Conservation (phyloP, 2,329 filamentous ascomycete species). For the Aspergillus tanneri region DNA sequence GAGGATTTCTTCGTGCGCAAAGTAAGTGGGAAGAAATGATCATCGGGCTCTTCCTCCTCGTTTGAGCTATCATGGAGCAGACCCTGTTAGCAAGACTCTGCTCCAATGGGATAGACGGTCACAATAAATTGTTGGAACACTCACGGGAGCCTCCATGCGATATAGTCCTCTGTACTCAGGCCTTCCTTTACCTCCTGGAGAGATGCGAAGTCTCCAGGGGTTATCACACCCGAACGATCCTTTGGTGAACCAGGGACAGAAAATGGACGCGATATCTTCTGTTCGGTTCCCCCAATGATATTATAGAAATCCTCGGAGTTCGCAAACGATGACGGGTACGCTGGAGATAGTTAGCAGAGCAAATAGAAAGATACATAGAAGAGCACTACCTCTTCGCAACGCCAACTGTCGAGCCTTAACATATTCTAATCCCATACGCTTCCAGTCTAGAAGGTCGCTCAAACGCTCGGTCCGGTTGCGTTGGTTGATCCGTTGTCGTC, state of each 20-base stretch:
- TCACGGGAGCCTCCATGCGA: conserved; percentile 97
- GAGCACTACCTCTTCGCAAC: conserved; percentile 62
- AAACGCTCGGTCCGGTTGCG: conserved; percentile 93
- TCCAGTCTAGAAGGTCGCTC: conserved; percentile 96
- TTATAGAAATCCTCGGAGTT: conserved; percentile 76
- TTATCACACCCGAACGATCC: conserved; percentile 96
- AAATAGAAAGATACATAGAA: neutral
- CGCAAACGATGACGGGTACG: conserved; percentile 83
- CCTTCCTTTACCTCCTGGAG: conserved; percentile 93
- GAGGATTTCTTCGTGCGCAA: conserved; percentile 52
- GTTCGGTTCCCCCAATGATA: conserved; percentile 87
- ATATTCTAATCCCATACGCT: conserved; percentile 99
- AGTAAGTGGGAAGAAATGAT: conserved; percentile 70
- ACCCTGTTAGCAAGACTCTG: neutral
- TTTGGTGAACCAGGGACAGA: conserved; percentile 91
- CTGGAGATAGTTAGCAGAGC: conserved; percentile 41
- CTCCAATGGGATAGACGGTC: too few relatives aligned
- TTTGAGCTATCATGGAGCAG: conserved; percentile 48
- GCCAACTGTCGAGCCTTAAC: conserved; percentile 95
- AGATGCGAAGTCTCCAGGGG: conserved; percentile 94
- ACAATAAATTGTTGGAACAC: conserved; percentile 44
- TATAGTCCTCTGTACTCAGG: conserved; percentile 92
- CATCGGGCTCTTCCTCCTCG: conserved; percentile 88
- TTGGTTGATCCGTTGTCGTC: conserved; percentile 97
- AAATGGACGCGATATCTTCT: conserved; percentile 92